phyloP scores from a whole-genome alignment of 805 yeast genomes.

The Kockiozyma suomiensis region DNA sequence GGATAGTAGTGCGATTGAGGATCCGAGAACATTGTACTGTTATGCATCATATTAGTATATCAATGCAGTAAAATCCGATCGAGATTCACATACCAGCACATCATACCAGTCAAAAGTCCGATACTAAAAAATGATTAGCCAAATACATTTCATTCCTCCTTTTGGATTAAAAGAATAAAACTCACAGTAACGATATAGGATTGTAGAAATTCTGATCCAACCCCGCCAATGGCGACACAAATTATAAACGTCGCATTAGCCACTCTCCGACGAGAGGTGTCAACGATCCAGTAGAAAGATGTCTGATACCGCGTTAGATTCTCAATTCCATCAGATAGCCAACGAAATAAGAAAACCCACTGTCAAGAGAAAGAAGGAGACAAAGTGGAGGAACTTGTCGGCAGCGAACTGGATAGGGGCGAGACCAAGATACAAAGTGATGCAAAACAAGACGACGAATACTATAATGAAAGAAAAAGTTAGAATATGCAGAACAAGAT shows the following conservation, averaged over 20 bases:
- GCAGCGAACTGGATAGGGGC: slow-evolving; percentile 45
- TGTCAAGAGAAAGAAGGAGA: slow-evolving; percentile 44
- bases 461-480: slow-evolving; percentile 35
- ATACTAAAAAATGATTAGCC: slow-evolving; percentile 25
- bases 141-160: too few species aligned
- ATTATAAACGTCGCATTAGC: slow-evolving; percentile 43
- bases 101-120: slow-evolving; percentile 45
- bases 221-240: slow-evolving; percentile 44
- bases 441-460: slow-evolving; percentile 33
- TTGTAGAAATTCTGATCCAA: slow-evolving; percentile 48
- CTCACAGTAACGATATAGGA: slow-evolving; percentile 38
- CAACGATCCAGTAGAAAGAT: slow-evolving; percentile 49
- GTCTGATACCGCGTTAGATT: slow-evolving; percentile 26
- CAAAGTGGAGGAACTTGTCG: slow-evolving; percentile 45
- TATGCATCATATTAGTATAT: not conserved
- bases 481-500: not conserved
- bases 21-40: slow-evolving; percentile 44
- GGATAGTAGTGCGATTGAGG: slow-evolving; percentile 40
- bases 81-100: slow-evolving; percentile 41
- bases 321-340: not conserved
- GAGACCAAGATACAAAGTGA: slow-evolving; percentile 40
- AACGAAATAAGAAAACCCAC: slow-evolving; percentile 18
- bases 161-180: slow-evolving; percentile 1
- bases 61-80: not conserved
- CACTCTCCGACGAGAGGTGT: slow-evolving; percentile 44